Percentiles rank a stretch among this genome's conserved stretches.
phyloP scores from a whole-genome alignment of 2,329 filamentous ascomycete species.

The Sarocladium oryzae region DNA sequence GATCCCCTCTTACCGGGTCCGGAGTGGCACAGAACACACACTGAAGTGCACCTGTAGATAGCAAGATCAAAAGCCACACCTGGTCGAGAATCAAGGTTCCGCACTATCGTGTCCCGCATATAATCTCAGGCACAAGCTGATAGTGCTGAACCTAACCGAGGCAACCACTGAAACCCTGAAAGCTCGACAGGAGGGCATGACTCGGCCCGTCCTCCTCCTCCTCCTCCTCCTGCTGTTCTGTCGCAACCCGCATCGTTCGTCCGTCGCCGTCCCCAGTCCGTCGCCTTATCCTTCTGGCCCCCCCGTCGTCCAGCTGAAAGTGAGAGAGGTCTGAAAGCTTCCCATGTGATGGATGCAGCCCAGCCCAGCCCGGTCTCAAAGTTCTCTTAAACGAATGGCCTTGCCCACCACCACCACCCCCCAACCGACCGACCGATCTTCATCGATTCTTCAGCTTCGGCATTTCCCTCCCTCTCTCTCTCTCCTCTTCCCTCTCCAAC shows the following conservation, averaged over 20 bases:
- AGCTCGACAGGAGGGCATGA: too few relatives aligned
- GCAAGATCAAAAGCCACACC: too few relatives aligned
- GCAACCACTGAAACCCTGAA: too few relatives aligned
- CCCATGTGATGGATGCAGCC: background rate
- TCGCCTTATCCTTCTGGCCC: background rate
- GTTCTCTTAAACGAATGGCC: background rate
- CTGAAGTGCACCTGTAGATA: too few relatives aligned
- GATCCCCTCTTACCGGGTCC: too few relatives aligned
- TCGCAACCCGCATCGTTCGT: background rate
- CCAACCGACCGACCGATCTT: background rate
- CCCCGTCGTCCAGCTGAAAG: background rate
- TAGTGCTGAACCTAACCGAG: background rate
- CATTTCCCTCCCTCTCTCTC: background rate
- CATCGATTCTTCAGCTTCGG: background rate
- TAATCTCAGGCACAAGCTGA: background rate
- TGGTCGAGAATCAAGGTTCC: too few relatives aligned
- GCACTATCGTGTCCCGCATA: background rate
- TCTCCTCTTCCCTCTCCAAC: background rate
- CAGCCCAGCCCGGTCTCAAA: too few relatives aligned
- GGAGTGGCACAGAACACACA: too few relatives aligned
- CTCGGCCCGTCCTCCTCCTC: conserved; percentile 1
- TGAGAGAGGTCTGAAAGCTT: background rate
- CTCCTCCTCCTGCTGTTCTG: too few relatives aligned
- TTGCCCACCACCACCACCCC: background rate
- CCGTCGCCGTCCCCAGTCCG: too few relatives aligned